These are phyloP conservation scores for Boletus reticuloceps DNA, from an alignment of 768 basidiomycete genomes.

Conservation along the genomic window DNA sequence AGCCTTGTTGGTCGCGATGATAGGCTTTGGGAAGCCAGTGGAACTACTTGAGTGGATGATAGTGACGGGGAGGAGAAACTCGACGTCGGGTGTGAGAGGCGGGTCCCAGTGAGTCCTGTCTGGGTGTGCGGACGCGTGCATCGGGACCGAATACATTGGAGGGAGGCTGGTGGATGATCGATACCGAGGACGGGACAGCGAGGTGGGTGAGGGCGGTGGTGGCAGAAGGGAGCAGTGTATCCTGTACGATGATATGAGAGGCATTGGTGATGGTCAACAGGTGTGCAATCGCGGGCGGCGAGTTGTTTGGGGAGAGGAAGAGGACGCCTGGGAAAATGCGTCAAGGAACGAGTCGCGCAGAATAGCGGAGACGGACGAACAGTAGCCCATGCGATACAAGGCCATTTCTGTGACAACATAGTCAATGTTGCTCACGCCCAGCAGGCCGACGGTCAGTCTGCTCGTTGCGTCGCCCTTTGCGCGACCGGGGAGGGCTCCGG, in stretches of 20 bases:
- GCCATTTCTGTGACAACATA: conserved; percentile 26
- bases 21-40: conserved; percentile 50
- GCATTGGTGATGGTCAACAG: conserved; percentile 32
- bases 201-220: conserved; percentile 15
- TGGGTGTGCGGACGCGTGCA: conserved; percentile 13
- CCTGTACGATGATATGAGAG: conserved; percentile 23
- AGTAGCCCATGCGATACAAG: conserved; percentile 32
- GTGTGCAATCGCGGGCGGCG: conserved; percentile 44
- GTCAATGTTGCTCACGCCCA: conserved; percentile 28
- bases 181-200: conserved; percentile 19
- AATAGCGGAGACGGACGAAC: conserved; percentile 10
- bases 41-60: conserved; percentile 30
- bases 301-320: conserved; percentile 44
- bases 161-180: conserved; percentile 22
- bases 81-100: conserved; percentile 19
- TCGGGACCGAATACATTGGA: conserved; percentile 13
- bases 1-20: conserved; percentile 35
- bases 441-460: conserved; percentile 23
- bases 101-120: conserved; percentile 24
- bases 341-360: background rate
- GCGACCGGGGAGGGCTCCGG: conserved; percentile 20
- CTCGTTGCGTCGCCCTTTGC: conserved; percentile 22
- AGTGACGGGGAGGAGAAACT: conserved; percentile 18
- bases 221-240: conserved; percentile 12
- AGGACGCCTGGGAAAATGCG: conserved; percentile 22